These are phyloP conservation scores for Zygoascus hellenicus DNA, from an alignment of 1,139 yeast genomes.

Conservation along the genomic window DNA sequence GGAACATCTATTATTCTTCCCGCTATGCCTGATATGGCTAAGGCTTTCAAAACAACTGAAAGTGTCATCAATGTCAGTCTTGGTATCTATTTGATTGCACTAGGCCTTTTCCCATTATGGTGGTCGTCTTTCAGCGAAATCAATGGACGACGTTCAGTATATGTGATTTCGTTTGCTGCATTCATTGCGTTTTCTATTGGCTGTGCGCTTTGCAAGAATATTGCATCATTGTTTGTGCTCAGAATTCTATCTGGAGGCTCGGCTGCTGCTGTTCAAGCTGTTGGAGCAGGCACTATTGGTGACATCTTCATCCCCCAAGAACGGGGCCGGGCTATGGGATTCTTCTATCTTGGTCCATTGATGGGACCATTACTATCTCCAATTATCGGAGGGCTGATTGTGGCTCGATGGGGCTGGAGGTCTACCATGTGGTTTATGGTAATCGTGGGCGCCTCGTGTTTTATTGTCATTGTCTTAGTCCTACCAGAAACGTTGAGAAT, in stretches of 20 bases:
- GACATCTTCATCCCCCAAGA: slow-evolving; percentile 64
- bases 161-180: slow-evolving; percentile 58
- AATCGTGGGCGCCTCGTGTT: slow-evolving; percentile 54
- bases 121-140: slow-evolving; percentile 78
- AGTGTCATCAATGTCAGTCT: slow-evolving; percentile 69
- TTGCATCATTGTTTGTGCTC: slow-evolving; percentile 58
- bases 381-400: slow-evolving; percentile 71
- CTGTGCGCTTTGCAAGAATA: slow-evolving; percentile 58
- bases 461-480: slow-evolving; percentile 45
- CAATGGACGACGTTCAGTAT: slow-evolving; percentile 66
- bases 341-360: slow-evolving; percentile 74
- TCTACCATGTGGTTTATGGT: slow-evolving; percentile 85
- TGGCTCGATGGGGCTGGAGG: slow-evolving; percentile 76
- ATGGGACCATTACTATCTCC: slow-evolving; percentile 81
- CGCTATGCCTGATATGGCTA: slow-evolving; percentile 57
- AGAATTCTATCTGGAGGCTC: slow-evolving; percentile 74
- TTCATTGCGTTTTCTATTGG: slow-evolving; percentile 68
- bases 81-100: slow-evolving; percentile 65
- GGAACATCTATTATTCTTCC: slow-evolving; percentile 85
- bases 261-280: slow-evolving; percentile 81
- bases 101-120: slow-evolving; percentile 84
- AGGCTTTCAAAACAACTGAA: slow-evolving; percentile 50
- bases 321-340: slow-evolving; percentile 77
- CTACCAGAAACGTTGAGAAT: slow-evolving; percentile 66
- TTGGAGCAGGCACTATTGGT: slow-evolving; percentile 84